Base-by-base conservation (phyloP, 495 filamentous ascomycete genomes). In the Penicillium goetzii region DNA sequence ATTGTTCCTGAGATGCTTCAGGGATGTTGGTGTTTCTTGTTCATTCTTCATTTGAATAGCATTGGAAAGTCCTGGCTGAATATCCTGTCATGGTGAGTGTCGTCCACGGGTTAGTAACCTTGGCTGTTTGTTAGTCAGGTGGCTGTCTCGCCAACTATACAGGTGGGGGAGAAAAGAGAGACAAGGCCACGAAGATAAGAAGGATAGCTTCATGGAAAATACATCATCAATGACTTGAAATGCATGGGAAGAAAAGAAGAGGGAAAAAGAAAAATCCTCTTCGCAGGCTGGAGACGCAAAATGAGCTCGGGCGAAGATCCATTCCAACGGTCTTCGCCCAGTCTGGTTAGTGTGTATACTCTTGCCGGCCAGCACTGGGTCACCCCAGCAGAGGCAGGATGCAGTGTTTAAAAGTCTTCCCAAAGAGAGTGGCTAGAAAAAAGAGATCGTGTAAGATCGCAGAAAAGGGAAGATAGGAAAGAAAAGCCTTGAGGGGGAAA, bases 261-360 rank as follows among this genome's bases (percentile, higher is more conserved):
- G 36, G 32, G 8, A 26, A 32, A 28, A 56, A 62, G 28, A 30
- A 58, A 59, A 61, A 60, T 54, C 26, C 3, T n/a, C 26, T 49
- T 26, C 64, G 30, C 56, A 40, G 57, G 45, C 45, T 41, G 43
- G 19, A 19, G 30, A 21, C 25, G 32, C 52, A 55, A 30, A 36
- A 51, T 21, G 61, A 64, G 55, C 56, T 40, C 36, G 63, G 63
- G 57, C 60, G 68, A 70, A 62, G 70, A 69, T 68, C 70, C 70
- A 72, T 70, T 68, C 67, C 70, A 72, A 72, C 68, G 65, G 68
- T 68, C 70, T 68, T 61, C 63, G 61, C 70, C 68, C n/a, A 72
- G 70, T 72, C 60, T 56, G 68, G 68, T 66, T 72, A 72, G 70
- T 63, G 61, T 55, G 36, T 70, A 70, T 72, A 72, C 62, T 66